Percentiles rank a stretch among this genome's conserved stretches.
Evolutionary conservation across 1,139 yeast species (phyloP).

Genomic region (Hemisphaericaspora xylanilytica): DNA sequence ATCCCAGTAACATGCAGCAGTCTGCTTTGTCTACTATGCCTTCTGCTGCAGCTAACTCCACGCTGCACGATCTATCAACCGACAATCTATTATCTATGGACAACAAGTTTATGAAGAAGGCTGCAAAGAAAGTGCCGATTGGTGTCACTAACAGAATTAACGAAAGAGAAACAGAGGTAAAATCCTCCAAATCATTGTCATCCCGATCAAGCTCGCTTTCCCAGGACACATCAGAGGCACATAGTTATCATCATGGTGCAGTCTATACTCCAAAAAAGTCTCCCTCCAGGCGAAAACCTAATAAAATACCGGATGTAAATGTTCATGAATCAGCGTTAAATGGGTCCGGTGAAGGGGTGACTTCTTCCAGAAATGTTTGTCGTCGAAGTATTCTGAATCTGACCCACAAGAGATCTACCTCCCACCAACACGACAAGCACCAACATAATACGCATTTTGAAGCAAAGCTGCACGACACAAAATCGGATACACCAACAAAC

Average conservation of each 20-base stretch:
- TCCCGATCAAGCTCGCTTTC: neutral
- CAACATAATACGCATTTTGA: slow-evolving; percentile 23
- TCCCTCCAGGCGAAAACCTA: slow-evolving; percentile 37
- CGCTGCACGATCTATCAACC: slow-evolving; percentile 27
- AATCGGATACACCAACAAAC: slow-evolving; percentile 34
- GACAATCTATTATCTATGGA: slow-evolving; percentile 40
- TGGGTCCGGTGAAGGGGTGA: neutral
- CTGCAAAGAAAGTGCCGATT: slow-evolving; percentile 23
- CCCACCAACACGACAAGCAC: slow-evolving; percentile 23
- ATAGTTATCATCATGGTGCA: slow-evolving; percentile 56
- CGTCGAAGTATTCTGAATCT: slow-evolving; percentile 9
- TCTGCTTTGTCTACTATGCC: slow-evolving; percentile 12
- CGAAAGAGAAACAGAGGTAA: neutral
- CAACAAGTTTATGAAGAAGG: slow-evolving; percentile 34
- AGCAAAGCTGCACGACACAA: slow-evolving; percentile 27
- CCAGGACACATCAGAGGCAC: slow-evolving; percentile 13
- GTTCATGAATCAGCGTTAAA: slow-evolving; percentile 3
- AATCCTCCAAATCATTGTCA: neutral
- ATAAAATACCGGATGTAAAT: slow-evolving; percentile 13
- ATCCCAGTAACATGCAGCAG: neutral
- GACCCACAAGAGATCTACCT: slow-evolving; percentile 17
- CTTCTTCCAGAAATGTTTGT: slow-evolving; percentile 9
- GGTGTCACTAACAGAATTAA: slow-evolving; percentile 3
- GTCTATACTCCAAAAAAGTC: slow-evolving; percentile 47
- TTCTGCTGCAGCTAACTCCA: neutral